Conservation (phyloP, 2,329 filamentous ascomycete species). For the Bipolaris sorokiniana region DNA sequence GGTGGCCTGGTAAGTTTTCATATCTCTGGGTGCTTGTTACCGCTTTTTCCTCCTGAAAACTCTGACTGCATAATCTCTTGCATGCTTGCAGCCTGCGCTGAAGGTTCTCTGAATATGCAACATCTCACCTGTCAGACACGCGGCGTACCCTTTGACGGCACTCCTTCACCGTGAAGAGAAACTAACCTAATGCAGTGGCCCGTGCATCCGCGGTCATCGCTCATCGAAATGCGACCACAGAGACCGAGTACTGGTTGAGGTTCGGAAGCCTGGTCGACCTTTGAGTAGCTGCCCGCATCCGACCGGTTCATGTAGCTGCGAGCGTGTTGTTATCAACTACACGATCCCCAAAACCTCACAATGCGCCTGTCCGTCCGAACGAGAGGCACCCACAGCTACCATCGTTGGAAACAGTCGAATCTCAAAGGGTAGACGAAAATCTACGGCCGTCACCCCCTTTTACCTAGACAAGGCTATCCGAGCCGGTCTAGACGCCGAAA, state of each 20-base stretch:
- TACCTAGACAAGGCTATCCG: conserved; percentile 46
- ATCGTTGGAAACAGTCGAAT: conserved; percentile 38
- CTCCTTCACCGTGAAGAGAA: conserved; percentile 2
- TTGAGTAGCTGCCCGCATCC: conserved; percentile 73
- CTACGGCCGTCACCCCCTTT: conserved; percentile 35
- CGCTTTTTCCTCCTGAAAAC: neutral
- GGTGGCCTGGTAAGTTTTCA: conserved; percentile 70
- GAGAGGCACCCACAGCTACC: conserved; percentile 29
- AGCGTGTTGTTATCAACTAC: conserved; percentile 62
- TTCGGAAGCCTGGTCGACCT: conserved; percentile 74
- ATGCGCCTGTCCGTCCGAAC: conserved; percentile 47
- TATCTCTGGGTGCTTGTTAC: neutral
- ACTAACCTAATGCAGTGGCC: conserved; percentile 60
- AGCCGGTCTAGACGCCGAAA: conserved; percentile 38
- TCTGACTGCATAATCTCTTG: neutral
- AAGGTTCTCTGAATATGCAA: neutral
- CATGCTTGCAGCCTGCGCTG: neutral
- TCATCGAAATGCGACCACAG: conserved; percentile 76
- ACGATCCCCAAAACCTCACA: conserved; percentile 52
- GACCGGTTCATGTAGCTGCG: conserved; percentile 66
- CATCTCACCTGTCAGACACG: neutral
- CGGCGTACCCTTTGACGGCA: neutral
- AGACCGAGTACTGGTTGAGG: conserved; percentile 72
- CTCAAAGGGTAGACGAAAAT: conserved; percentile 43
- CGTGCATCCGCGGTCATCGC: conserved; percentile 76